Conservation (phyloP, 345 rosid genomes). For the Rubroshorea leprosula region DNA sequence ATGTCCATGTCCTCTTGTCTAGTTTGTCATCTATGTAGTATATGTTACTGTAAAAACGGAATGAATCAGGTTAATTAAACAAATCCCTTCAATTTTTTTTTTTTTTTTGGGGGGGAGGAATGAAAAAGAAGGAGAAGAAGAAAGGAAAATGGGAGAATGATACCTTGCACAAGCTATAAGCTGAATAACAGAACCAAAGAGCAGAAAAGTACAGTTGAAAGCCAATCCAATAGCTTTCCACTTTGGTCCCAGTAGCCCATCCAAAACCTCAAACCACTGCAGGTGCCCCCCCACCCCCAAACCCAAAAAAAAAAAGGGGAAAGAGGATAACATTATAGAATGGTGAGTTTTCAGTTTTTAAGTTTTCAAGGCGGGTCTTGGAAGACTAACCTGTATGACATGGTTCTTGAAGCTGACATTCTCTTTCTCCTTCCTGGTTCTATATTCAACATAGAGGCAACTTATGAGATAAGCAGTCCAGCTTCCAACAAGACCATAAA, state of each 20-base stretch:
- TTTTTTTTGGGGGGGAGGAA: background rate
- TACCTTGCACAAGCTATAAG: conserved; percentile 85
- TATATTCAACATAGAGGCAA: conserved; percentile 68
- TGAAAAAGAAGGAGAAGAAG: too few species aligned
- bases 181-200: conserved; percentile 85
- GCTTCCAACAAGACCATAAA: conserved; percentile 72
- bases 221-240: conserved; percentile 86
- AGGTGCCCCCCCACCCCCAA: background rate
- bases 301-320: too few species aligned
- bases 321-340: background rate
- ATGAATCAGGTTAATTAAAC: background rate
- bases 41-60: conserved; percentile 48
- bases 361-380: background rate
- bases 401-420: conserved; percentile 85
- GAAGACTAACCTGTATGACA: conserved; percentile 62
- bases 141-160: too few species aligned
- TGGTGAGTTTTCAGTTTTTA: background rate
- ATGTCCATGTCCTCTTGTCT: conserved; percentile 92
- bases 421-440: conserved; percentile 71
- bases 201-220: conserved; percentile 77
- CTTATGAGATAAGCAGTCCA: conserved; percentile 95
- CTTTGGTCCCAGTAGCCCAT: conserved; percentile 69
- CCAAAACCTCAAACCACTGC: conserved; percentile 89
- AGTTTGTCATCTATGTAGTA: conserved; percentile 69
- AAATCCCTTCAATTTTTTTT: background rate